Base-by-base conservation (phyloP, 2,329 filamentous ascomycete genomes). In the Ascochyta viciae-villosae region DNA sequence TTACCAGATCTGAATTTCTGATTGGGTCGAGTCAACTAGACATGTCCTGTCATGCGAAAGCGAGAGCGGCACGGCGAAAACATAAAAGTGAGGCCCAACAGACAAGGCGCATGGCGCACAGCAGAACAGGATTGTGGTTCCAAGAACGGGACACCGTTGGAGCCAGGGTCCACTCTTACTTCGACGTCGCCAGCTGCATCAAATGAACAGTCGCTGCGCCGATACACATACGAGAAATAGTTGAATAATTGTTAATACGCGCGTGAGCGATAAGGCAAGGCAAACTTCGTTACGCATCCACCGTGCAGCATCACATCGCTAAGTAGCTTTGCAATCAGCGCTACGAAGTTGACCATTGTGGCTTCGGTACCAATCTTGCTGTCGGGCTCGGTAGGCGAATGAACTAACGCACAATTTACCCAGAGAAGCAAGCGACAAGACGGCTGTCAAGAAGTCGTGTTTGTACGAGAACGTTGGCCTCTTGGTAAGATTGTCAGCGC, bases 261-360 rank as follows among this genome's bases (percentile, higher is more conserved):
- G 47, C 43, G 63, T 51, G 56, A 63, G 66, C 65, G 69, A 73
- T 72, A 73, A 72, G 65, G 63, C 59, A 66, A 60, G 31, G 22
- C 4, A 23, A 22, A 10, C 27, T 9, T 27, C n/a, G 12, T 39
- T 13, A 33, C 31, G 42, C 22, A 29, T 13, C 26, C 19, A 26
- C n/a, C 12, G n/a, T 37, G 42, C 53, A 50, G 53, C 33, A 56
- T 50, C 39, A 45, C 61, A 61, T 58, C 43, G 55, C 58, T 43
- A 40, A 33, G 38, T 39, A 33, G 37, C 34, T 42, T 35, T 41
- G 62, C 56, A 48, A 66, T 64, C 64, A 67, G 61, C 70, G 58
- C 63, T 67, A 64, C 58, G 59, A 44, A 47, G 26, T 38, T 33
- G 33, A 19, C 33, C 38, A 41, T 27, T 19, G 39, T 40, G 12